Conservation (phyloP, 2,329 filamentous ascomycete genomes). For the Fusarium sp. region DNA sequence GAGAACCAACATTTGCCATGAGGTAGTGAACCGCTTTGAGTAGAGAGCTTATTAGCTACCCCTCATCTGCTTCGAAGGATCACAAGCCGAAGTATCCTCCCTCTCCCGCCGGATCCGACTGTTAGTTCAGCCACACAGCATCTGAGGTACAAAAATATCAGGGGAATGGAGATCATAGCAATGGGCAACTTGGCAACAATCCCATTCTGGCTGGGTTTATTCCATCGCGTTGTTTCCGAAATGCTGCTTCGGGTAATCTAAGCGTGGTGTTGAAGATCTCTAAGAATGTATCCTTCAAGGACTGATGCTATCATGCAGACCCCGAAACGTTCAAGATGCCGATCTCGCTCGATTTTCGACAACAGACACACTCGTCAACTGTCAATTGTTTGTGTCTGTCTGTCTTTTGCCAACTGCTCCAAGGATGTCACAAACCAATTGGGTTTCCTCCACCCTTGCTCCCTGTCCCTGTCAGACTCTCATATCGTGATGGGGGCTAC, state of each 20-base stretch:
- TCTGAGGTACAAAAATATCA: not conserved
- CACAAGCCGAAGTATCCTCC: not conserved
- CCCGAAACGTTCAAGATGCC: conserved; percentile 2
- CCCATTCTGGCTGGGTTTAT: not conserved
- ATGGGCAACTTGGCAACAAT: conserved; percentile 13
- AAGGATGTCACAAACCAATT: not conserved
- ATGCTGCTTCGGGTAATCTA: not conserved
- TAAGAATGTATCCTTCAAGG: conserved; percentile 1
- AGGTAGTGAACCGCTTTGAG: conserved; percentile 2
- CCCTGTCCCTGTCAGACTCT: conserved; percentile 1
- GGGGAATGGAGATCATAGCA: not conserved
- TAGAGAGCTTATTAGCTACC: conserved; percentile 17
- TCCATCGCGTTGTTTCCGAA: not conserved
- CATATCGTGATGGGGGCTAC: not conserved
- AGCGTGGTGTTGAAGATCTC: not conserved
- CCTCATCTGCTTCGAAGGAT: conserved; percentile 6
- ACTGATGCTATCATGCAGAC: conserved; percentile 8
- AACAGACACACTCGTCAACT: not conserved
- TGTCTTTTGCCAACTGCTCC: not conserved
- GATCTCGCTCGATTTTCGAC: not conserved
- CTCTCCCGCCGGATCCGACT: conserved; percentile 20
- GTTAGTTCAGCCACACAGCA: conserved; percentile 24
- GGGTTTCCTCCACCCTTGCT: not conserved
- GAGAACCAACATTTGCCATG: not conserved
- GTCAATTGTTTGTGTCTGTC: not conserved